Evolutionary conservation across 768 basidiomycete genomes (phyloP).

Genomic region (Melanogaster broomeanus): DNA sequence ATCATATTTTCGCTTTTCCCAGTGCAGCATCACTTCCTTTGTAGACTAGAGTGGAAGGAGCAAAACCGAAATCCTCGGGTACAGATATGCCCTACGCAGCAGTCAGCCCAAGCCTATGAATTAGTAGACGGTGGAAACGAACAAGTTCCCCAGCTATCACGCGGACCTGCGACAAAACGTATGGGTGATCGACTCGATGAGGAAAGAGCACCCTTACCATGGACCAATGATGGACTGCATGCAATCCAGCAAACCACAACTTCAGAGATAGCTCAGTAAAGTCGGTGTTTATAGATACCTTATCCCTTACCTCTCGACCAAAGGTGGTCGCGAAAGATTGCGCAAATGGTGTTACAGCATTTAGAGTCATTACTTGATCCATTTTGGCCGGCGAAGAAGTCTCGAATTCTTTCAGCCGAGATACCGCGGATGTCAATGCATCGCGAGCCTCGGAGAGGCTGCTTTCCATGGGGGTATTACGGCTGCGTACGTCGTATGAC

Average conservation of each 20-base stretch:
- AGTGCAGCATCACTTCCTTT: slow-evolving; percentile 66
- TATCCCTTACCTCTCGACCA: slow-evolving; percentile 69
- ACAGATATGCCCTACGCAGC: slow-evolving; percentile 58
- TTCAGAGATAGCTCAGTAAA: slow-evolving; percentile 28
- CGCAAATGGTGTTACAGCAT: slow-evolving; percentile 78
- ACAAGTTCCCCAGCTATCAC: slow-evolving; percentile 85
- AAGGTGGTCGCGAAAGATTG: slow-evolving; percentile 80
- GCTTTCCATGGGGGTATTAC: slow-evolving; percentile 85
- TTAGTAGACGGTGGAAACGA: slow-evolving; percentile 25
- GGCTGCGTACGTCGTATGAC: slow-evolving; percentile 73
- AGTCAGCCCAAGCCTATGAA: slow-evolving; percentile 8
- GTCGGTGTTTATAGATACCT: not conserved
- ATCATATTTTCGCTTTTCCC: slow-evolving; percentile 65
- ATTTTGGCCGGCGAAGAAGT: slow-evolving; percentile 42
- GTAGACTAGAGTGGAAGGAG: slow-evolving; percentile 80
- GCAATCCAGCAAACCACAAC: slow-evolving; percentile 86
- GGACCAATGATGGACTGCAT: slow-evolving; percentile 91
- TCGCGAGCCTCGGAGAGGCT: slow-evolving; percentile 58
- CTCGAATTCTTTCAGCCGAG: slow-evolving; percentile 54
- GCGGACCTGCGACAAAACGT: slow-evolving; percentile 55
- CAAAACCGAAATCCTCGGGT: slow-evolving; percentile 80
- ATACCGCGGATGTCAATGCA: slow-evolving; percentile 57
- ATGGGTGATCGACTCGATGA: not conserved
- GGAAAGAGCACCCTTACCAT: slow-evolving; percentile 54
- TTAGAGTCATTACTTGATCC: slow-evolving; percentile 64